Evolutionary conservation across 257 asterid genomes (phyloP), one percentile per base, ranked within the genome.

Genomic region (Solanum bulbocastanum): DNA sequence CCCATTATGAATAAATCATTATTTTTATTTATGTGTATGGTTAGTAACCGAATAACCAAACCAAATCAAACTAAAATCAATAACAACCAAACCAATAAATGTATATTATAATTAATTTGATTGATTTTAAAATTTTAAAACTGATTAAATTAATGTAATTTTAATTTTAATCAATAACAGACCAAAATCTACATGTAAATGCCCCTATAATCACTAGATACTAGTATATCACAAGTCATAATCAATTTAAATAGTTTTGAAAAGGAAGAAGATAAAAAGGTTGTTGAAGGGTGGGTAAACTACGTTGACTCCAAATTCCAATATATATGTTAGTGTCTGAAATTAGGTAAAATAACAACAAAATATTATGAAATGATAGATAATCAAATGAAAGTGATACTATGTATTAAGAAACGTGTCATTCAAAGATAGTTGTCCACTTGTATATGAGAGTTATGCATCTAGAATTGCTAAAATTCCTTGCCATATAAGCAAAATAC

Each of bases 251-350:
- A 81, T 44, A 27, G 40, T 46, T 46, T 15, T 9, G 32, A 9
- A 5, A 65, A 46, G 84, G 85, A 46, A 46, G 66, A 81, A 44
- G 68, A 81, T 81, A 16, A 81, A 78, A 49, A 3, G 83, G 91
- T 89, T 62, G 91, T 84, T 87, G 83, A 76, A 88, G 62, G 62
- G 90, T 83, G 75, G 92, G 92, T 88, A 87, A 90, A 86, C 62
- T 16, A 81, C 85, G 85, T 30, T 81, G 85, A 81, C 85, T 81
- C 40, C 85, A 46, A 16, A 52, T 52, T 52, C 60, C 23, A 52
- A 52, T 52, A 52, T 44, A 27, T 12, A 6, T 46, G 40, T 44
- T 78, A 76, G 42, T 83, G 79, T 85, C 88, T 87, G 91, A 85
- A 52, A 83, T 89, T 90, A 89, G 86, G 92, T 89, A 84, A 44